A percentile compares a stretch with the other conserved stretches of the same genome.
Conservation (phyloP, 1,284 basidiomycete genomes). For the Heterobasidion occidentale region DNA sequence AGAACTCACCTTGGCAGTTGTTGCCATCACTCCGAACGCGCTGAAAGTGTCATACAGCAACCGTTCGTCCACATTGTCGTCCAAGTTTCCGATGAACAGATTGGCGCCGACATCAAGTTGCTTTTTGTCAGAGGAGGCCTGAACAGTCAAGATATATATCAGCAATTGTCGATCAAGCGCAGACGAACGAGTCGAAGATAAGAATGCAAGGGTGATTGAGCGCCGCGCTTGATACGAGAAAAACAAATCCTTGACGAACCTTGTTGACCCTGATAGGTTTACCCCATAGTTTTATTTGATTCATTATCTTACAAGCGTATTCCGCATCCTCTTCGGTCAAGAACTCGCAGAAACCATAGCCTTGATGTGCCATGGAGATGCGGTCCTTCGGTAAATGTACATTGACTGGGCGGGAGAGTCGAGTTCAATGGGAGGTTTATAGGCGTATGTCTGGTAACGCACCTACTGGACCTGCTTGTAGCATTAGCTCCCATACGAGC, state of each 20-base stretch:
- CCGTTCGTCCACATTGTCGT: slow-evolving; percentile 90
- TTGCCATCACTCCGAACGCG: slow-evolving; percentile 90
- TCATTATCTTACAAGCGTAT: slow-evolving; percentile 99
- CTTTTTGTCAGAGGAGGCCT: slow-evolving; percentile 95
- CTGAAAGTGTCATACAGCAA: slow-evolving; percentile 92
- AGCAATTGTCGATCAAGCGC: slow-evolving; percentile 1
- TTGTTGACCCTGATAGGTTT: slow-evolving; percentile 99
- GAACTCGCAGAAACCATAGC: slow-evolving; percentile 99
- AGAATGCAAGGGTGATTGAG: not conserved
- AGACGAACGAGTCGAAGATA: slow-evolving; percentile 2
- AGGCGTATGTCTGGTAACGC: slow-evolving; percentile 8
- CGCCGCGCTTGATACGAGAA: not conserved
- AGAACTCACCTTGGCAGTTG: slow-evolving; percentile 81
- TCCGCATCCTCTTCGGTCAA: slow-evolving; percentile 97
- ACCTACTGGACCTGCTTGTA: slow-evolving; percentile 97
- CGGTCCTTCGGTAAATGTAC: slow-evolving; percentile 99
- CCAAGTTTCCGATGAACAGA: slow-evolving; percentile 92
- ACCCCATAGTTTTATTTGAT: slow-evolving; percentile 98
- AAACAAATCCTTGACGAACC: slow-evolving; percentile 38
- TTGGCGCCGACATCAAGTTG: slow-evolving; percentile 98
- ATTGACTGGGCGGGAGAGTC: slow-evolving; percentile 54
- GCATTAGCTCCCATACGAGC: slow-evolving; percentile 96
- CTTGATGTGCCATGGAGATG: slow-evolving; percentile 96
- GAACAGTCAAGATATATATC: slow-evolving; percentile 4
- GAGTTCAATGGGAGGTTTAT: not conserved